These are phyloP conservation scores for Sorghum bicolor DNA, from an alignment of 176 grass and related monocot species.

Conservation along the genomic window Sorghum_bicolor_NCBIv3 NC_012879.2:8665001-8665500, in stretches of 20 bases:
- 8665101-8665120: not conserved
- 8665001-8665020: not conserved
- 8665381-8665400: not conserved
- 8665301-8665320: not conserved
- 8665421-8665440: not conserved
- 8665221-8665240: not conserved
- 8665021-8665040: not conserved
- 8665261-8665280: not conserved
- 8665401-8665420: not conserved
- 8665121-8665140: not conserved
- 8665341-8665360: not conserved
- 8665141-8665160: not conserved
- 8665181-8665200: not conserved
- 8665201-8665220: not conserved
- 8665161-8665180: not conserved
- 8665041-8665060: not conserved
- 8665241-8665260: not conserved
- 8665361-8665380: not conserved
- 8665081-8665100: not conserved
- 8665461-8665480: slow-evolving; percentile 1
- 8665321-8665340: not conserved
- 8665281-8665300: not conserved
- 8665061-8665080: too few species aligned
- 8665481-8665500: not conserved
- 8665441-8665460: not conserved